These are phyloP conservation scores for Ophiocordyceps camponoti-saundersi DNA, from an alignment of 2,329 filamentous ascomycete genomes.

Conservation along the genomic window DNA sequence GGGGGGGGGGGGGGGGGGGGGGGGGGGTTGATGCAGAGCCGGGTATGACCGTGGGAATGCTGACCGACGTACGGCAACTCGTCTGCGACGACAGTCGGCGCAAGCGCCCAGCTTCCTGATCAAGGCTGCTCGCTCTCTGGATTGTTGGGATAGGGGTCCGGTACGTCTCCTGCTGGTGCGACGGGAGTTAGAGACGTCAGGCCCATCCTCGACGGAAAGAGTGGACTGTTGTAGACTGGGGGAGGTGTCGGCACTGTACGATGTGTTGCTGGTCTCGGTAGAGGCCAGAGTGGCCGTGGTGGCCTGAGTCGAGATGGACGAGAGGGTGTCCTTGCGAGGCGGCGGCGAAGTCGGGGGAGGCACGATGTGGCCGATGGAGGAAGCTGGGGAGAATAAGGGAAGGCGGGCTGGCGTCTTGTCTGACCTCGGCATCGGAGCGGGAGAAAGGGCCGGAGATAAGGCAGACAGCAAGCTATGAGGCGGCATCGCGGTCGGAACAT, in stretches of 20 bases:
- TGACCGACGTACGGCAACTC: conserved; percentile 36
- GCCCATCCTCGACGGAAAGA: conserved; percentile 38
- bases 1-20: background rate
- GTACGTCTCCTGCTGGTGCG: conserved; percentile 40
- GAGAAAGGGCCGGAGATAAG: conserved; percentile 9
- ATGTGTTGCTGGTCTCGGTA: conserved; percentile 30
- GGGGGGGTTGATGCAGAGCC: background rate
- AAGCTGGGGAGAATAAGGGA: conserved; percentile 4
- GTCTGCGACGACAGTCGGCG: conserved; percentile 34
- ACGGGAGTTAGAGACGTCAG: conserved; percentile 33
- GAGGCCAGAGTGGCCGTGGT: conserved; percentile 25
- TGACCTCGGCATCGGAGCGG: conserved; percentile 3
- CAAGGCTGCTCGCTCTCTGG: conserved; percentile 40
- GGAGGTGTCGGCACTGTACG: conserved; percentile 36
- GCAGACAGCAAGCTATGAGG: conserved; percentile 4
- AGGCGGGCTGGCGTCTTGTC: conserved; percentile 2
- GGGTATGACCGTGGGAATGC: background rate
- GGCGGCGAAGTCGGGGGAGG: conserved; percentile 14
- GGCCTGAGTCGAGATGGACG: conserved; percentile 34
- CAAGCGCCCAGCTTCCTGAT: conserved; percentile 44
- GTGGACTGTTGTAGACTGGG: conserved; percentile 31
- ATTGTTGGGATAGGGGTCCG: conserved; percentile 38
- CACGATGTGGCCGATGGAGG: conserved; percentile 4
- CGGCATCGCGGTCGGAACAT: conserved; percentile 3
- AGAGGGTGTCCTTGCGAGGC: conserved; percentile 30